Evolutionary conservation across 441 rosid species (phyloP), one percentile per base, ranked within the genome.

Genomic region (Biscutella laevigata): DNA sequence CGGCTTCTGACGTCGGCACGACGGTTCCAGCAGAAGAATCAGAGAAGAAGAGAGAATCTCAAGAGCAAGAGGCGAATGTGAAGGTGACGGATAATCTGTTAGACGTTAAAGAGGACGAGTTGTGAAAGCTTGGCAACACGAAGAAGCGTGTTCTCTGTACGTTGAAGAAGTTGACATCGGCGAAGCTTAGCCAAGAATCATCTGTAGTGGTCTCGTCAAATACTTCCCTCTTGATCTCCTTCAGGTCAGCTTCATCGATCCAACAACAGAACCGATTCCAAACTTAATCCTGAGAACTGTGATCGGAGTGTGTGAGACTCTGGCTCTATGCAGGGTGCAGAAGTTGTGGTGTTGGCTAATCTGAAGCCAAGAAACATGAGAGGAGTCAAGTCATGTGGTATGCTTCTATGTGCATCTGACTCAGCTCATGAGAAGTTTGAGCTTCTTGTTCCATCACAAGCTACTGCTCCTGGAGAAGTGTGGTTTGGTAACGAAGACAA

Each of bases 321-420:
- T n/a, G n/a, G n/a, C n/a, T n/a, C n/a, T 38, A n/a, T 55, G 47
- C 57, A 81, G 79, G 79, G 74, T 32, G 74, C 80, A 62, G 45
- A 69, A 56, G 98, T 86, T 5, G 88, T 79, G 45, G 98, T 90
- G n/a, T 71, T 90, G 38, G 86, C 95, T 39, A 90, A 90, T 71
- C 65, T 90, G 22, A 86, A 90, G 76, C 75, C 98, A 1, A 75
- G 98, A 69, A 90, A 82, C 57, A 86, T 90, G 95, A 84, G 95
- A 16, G 98, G 98, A 20, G 84, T 90, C 0, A 86, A 86, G 75
- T 90, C 98, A 6, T 70, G 33, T 52, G 98, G 98, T 27, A 90
- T 84, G 95, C 81, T 90, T 25, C 59, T 87, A 64, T 86, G 88
- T 73, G 95, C 98, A 32, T 86, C 95, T 7, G 95, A 84, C 64